phyloP scores from a whole-genome alignment of 2,329 filamentous ascomycete species.

The Periconia sp. region DNA sequence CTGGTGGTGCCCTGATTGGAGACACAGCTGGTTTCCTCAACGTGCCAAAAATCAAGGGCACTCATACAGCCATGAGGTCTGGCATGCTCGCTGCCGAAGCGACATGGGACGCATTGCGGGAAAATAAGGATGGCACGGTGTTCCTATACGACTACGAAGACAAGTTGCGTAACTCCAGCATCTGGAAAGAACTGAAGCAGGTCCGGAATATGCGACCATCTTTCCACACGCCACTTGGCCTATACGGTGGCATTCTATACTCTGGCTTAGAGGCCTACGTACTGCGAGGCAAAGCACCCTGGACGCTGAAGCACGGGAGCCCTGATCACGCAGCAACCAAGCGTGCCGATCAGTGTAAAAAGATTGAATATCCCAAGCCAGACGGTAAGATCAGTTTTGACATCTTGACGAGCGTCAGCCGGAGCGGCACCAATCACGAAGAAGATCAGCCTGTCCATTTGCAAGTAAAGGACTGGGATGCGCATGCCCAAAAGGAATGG shows the following conservation, averaged over 20 bases:
- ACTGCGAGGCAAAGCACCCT: constrained; percentile 81
- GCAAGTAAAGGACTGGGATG: constrained; percentile 93
- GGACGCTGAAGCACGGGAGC: constrained; percentile 85
- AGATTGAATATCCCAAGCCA: constrained; percentile 96
- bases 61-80: constrained; percentile 95
- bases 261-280: constrained; percentile 90
- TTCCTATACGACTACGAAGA: constrained; percentile 97
- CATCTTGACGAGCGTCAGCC: constrained; percentile 90
- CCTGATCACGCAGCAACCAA: constrained; percentile 80
- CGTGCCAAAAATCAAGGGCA: constrained; percentile 97
- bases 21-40: constrained; percentile 97
- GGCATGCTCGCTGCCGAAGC: constrained; percentile 96
- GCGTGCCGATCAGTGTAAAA: constrained; percentile 73
- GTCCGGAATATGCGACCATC: constrained; percentile 97
- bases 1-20: constrained; percentile 90
- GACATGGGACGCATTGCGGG: constrained; percentile 72
- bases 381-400: constrained; percentile 95
- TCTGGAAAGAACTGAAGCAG: constrained; percentile 93
- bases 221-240: constrained; percentile 82
- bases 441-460: constrained; percentile 97
- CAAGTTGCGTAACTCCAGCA: constrained; percentile 76
- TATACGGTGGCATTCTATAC: constrained; percentile 89
- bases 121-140: constrained; percentile 62
- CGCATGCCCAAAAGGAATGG: constrained; percentile 79
- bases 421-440: constrained; percentile 97